Base-by-base conservation (phyloP, 768 basidiomycete species). In the Pholiota conissans region DNA sequence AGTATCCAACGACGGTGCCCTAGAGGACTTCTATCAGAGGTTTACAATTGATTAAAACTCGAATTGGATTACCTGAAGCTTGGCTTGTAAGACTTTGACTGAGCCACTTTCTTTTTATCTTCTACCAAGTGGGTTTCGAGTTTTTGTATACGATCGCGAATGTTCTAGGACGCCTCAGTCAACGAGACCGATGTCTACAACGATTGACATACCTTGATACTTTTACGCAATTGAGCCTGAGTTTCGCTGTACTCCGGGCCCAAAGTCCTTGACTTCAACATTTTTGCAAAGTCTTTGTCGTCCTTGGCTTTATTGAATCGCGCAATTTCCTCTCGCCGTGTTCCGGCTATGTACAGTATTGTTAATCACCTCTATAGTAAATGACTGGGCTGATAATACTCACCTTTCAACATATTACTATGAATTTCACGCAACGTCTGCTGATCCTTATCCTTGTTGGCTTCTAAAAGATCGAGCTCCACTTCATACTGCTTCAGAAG, bases 231-330 rank as follows among this genome's bases (percentile, higher is more conserved):
- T 54, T 87, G 84, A 1, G 79, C 83, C 67, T 95, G 95, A 1
- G 84, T 88, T 67, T 95, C 93, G 13, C 86, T 77, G 66, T 94
- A 89, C 65, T 98, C 93, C 0, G 96, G 93, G 11, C 89, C 89
- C n/a, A 95, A 73, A n/a, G 88, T 86, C 47, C 90, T 80, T 2
- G 84, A 76, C 65, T 84, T 86, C 52, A 92, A 73, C 77, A 89
- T 83, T 65, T 85, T 88, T 9, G 85, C 82, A 69, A 95, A 92
- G 54, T 89, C 89, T 3, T 84, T 80, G 66, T 98, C 94, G 28
- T 79, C 80, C 58, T 85, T 84, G 1, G 93, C 94, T 63, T 84
- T 85, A 54, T 86, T 79, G 70, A 93, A 95, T 4, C 92, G 84
- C 16, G 78, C 76, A 24, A 93, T 89, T 66, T 97, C 94, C 67